Evolutionary conservation across 2,329 filamentous ascomycete species (phyloP), one percentile per base, ranked within the genome.

Genomic region (Hypoxylon sp.): DNA sequence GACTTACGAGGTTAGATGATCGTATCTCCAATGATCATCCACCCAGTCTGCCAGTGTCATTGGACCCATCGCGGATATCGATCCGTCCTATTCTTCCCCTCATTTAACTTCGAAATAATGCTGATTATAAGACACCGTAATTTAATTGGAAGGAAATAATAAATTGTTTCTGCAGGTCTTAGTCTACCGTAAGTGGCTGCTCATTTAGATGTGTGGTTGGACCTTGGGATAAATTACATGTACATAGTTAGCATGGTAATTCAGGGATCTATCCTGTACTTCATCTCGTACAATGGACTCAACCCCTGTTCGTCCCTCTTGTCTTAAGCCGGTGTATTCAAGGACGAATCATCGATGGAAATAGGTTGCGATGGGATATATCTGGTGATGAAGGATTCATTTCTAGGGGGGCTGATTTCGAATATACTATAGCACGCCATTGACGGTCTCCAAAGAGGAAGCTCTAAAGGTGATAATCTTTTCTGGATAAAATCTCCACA

Each of bases 11-110:
- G 26, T 26, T 48, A 19, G 60, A 52, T 39, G 44, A 52, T 64
- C 31, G 56, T 52, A 64, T 60, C 51, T 61, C 51, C 52, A 54
- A 67, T 46, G 60, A 52, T 67, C 67, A 71, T 71, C 57, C 29
- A 39, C 53, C 56, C 52, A 50, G n/a, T n/a, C n/a, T n/a, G n/a
- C n/a, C n/a, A n/a, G 46, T 46, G 57, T 70, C 67, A 70, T 61
- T 63, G 13, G 59, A 42, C 60, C 55, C 64, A 59, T 56, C 42
- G 47, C 42, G 55, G 51, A 47, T 48, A 51, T 31, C 17, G 39
- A 52, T 48, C 5, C 29, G 9, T 31, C 6, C 6, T 9, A 2
- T 19, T 24, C 46, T 47, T 44, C 61, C 68, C 62, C 66, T 60
- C 47, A 60, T 52, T 58, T 17, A 19, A 10, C 35, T 8, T 29